These are phyloP conservation scores for Cystobasidium ongulense DNA, from an alignment of 768 basidiomycete species.

Conservation along the genomic window DNA sequence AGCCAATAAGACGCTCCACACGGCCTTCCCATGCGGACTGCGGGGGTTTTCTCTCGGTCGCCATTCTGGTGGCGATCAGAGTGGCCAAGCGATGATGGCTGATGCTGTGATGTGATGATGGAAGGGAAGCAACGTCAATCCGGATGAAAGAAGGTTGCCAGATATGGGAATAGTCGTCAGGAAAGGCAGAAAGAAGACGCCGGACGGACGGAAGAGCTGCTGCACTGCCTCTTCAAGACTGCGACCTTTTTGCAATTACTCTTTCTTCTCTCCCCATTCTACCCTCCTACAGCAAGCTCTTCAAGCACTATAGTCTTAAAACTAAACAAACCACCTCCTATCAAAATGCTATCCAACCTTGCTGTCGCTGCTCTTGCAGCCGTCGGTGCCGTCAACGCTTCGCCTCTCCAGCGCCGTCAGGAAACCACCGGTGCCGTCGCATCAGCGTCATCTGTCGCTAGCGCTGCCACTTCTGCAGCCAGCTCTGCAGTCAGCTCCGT, in stretches of 20 bases:
- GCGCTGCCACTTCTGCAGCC: background rate
- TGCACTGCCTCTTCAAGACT: background rate
- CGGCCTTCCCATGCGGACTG: background rate
- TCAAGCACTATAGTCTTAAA: background rate
- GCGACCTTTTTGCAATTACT: background rate
- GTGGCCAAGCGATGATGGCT: background rate
- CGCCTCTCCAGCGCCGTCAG: conserved; percentile 4
- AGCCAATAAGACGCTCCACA: background rate
- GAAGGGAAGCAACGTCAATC: background rate
- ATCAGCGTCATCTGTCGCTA: too few relatives aligned
- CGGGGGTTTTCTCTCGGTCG: background rate
- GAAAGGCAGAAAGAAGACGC: too few relatives aligned
- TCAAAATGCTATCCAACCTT: conserved; percentile 13
- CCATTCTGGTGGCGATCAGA: background rate
- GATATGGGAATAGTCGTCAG: background rate
- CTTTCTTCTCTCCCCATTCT: background rate
- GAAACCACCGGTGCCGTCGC: background rate
- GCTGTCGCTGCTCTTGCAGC: conserved; percentile 7
- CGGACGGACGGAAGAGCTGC: too few relatives aligned
- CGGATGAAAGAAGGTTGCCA: background rate
- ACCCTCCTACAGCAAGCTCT: background rate
- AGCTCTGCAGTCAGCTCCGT: conserved; percentile 5
- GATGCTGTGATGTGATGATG: background rate
- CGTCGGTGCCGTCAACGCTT: conserved; percentile 6
- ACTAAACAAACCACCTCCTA: background rate